These are phyloP conservation scores for Pseudozyma sp. DNA, from an alignment of 1,284 basidiomycete species.

Conservation along the genomic window DNA sequence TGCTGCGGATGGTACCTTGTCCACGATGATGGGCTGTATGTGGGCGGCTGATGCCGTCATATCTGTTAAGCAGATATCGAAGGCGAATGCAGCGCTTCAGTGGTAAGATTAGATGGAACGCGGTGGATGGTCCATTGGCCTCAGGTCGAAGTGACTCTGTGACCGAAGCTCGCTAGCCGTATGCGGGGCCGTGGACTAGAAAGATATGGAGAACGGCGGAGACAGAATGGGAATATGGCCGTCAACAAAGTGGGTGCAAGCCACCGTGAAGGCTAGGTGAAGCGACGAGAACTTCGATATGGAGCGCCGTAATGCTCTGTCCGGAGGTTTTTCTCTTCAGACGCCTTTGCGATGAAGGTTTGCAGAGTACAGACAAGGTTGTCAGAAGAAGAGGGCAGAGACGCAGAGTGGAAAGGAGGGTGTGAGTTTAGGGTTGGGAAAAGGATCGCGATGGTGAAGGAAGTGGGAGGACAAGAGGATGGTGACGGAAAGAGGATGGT, in stretches of 20 bases:
- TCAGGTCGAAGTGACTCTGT: background rate
- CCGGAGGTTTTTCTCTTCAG: no score
- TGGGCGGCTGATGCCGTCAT: conserved; percentile 24
- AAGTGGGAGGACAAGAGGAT: background rate
- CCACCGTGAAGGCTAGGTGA: no score
- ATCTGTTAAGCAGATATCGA: background rate
- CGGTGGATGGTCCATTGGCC: conserved; percentile 9
- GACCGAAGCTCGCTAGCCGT: no score
- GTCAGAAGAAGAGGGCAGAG: background rate
- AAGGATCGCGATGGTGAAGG: background rate
- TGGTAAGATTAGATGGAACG: background rate
- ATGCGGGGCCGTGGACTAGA: no score
- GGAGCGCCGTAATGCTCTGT: no score
- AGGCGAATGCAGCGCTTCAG: conserved; percentile 14
- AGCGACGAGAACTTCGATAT: no score
- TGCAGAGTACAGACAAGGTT: no score
- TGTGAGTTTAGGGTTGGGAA: background rate
- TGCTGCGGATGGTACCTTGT: conserved; percentile 9
- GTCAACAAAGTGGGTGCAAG: no score
- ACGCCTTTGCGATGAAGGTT: no score
- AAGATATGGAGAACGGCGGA: no score
- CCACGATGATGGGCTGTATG: conserved; percentile 28
- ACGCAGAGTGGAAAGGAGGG: background rate
- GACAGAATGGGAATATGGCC: no score
- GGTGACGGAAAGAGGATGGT: background rate